Base-by-base conservation (phyloP, 1,139 yeast species). In the Candida anutae region DNA sequence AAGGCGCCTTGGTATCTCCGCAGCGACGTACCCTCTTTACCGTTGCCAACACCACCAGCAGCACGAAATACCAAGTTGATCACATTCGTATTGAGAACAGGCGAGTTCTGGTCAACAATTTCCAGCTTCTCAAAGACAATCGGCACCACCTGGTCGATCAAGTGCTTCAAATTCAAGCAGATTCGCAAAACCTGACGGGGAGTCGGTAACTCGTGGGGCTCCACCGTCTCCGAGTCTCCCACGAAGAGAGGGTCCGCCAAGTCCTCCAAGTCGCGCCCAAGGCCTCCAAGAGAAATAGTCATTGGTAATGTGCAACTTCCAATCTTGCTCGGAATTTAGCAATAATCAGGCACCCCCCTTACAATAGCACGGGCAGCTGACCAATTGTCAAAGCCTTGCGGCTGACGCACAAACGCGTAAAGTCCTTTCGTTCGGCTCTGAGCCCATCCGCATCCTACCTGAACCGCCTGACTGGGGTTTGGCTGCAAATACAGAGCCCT, bases 41-140 rank as follows among this genome's bases (percentile, higher is more conserved):
- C 84, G 25, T 68, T 55, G 3, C 84, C 82, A 32, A 68, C 65
- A 13, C 95, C 95, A 8, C 94, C 94, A 13, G 94, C 94, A 3
- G 95, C 93, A 24, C 66, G 67, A 32, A 71, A 65, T 1, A 77
- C 79, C 37, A 84, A 62, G 5, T 64, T 50, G 15, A 82, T 50
- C 1, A 82, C 84, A 15, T 64, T 61, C 6, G 64, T 62, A 34
- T 74, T 79, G 32, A 84, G 53, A 29, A 84, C 64, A 2, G 78
- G 68, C 1, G 90, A 76, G 34, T 74, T 75, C 4, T 77, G 74
- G 12, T 66, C 55, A 6, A 72, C 57, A 27, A 84, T 64, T 9
- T 64, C 68, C 2, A 55, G 48, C 17, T 57, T 67, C 4, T 69
- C 68, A 36, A 75, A 72, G 13, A 72, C 74, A 24, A 78, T 68